Evolutionary conservation across 108 stramenopile genomes (phyloP).

Genomic region (Schizochytrium sp.): DNA sequence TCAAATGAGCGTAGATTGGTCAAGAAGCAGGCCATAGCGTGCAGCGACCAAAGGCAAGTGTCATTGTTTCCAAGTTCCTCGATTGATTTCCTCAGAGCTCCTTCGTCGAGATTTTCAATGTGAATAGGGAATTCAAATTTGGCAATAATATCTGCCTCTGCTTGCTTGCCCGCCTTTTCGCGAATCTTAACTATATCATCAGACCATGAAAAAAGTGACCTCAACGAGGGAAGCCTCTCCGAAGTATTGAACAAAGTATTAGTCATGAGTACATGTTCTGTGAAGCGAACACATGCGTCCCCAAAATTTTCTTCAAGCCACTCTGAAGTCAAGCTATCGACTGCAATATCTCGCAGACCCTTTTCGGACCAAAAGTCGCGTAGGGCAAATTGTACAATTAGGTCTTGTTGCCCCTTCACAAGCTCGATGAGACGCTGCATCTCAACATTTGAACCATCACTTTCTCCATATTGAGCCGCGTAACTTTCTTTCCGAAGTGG

Average conservation of each 20-base stretch:
- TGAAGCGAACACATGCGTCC: too few relatives aligned
- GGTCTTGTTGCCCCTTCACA: constrained; percentile 32
- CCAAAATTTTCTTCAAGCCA: constrained; percentile 19
- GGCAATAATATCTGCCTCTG: background rate
- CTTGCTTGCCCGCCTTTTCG: background rate
- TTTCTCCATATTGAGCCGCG: background rate
- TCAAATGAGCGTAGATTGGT: background rate
- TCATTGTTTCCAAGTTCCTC: background rate
- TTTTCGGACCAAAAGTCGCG: constrained; percentile 48
- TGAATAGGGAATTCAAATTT: background rate
- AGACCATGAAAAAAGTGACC: background rate
- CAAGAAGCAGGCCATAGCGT: constrained; percentile 18
- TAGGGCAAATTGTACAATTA: constrained; percentile 19
- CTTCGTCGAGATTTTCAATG: background rate
- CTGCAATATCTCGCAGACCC: background rate
- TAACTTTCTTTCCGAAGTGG: background rate
- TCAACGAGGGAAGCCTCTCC: background rate
- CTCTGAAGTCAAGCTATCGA: background rate
- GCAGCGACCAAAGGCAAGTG: background rate
- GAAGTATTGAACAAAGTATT: background rate
- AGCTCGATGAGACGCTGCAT: constrained; percentile 20
- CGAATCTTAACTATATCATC: background rate
- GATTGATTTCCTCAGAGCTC: background rate
- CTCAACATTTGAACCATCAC: background rate
- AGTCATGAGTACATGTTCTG: background rate